Evolutionary conservation across 2,329 filamentous ascomycete species (phyloP), one percentile per base, ranked within the genome.

Genomic region (Coniochaeta sp.): DNA sequence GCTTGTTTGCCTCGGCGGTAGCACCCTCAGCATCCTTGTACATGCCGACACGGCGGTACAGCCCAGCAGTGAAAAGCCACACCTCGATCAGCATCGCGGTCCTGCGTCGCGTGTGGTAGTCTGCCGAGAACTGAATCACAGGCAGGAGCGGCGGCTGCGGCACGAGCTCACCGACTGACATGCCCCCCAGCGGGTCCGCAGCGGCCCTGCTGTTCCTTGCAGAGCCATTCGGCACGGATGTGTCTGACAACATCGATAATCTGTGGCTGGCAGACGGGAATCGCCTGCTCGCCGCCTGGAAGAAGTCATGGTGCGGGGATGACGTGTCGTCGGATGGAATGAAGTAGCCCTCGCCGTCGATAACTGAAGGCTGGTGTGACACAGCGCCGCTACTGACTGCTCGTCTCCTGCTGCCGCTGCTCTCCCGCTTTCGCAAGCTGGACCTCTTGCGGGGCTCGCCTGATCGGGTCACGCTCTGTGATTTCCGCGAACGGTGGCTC

Each of bases 41-140:
- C 72, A 95, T 83, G 8, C 80, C 81, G 7, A 92, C 89, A 50
- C 90, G 82, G 26, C 90, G 82, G 64, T 97, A 99, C 57, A 97
- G 85, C 0, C 87, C 87, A 2, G 90, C 87, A 55, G 96, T 90
- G 64, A 94, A 86, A 8, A 96, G 75, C 94, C 94, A 99, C 28
- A 96, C 84, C 57, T 86, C 86, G 18, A 91, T 74, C 14, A 99
- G 65, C 10, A 83, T 72, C 6, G 71, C 70, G 28, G 68, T 72
- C 42, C 78, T 73, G 50, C 76, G 75, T 27, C 71, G 69, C 57
- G 70, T 72, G 55, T 76, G 71, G 57, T 78, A 76, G 9, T 77
- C 76, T 57, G 76, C 77, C 7, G 80, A 67, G 51, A 83, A 81
- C 31, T 79, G 73, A 16, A 83, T 68, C 14, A 73, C 59, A 1